Conservation (phyloP, 129 eudicot species). For the Daucus carota region DNA sequence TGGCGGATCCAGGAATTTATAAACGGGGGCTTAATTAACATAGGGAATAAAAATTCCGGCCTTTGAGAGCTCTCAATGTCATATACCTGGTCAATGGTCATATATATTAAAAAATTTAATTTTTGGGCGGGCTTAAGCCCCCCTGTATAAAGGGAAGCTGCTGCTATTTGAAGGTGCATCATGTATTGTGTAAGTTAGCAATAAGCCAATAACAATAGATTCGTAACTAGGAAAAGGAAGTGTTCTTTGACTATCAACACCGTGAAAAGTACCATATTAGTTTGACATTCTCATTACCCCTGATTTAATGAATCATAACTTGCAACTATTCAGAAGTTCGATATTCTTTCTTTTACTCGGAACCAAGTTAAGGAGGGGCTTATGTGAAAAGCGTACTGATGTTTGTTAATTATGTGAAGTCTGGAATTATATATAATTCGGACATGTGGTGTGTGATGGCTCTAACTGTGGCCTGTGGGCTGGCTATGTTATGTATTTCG, state of each 20-base stretch:
- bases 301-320: background rate
- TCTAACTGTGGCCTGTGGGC: background rate
- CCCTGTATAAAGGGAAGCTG: too few relatives aligned
- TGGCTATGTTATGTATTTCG: background rate
- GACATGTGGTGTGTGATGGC: background rate
- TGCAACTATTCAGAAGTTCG: background rate
- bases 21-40: too few relatives aligned
- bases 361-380: background rate
- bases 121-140: too few relatives aligned
- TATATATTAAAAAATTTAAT: too few relatives aligned
- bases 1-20: too few relatives aligned
- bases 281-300: background rate
- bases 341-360: background rate
- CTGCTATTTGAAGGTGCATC: background rate
- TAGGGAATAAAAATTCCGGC: too few relatives aligned
- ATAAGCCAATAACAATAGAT: background rate
- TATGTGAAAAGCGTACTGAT: background rate
- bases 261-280: background rate
- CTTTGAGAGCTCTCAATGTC: too few relatives aligned
- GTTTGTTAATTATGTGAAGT: background rate
- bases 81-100: too few relatives aligned
- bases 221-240: background rate
- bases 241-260: background rate
- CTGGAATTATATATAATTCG: background rate
- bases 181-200: background rate